Evolutionary conservation across 805 yeast species (phyloP).

Genomic region (Wickerhamomyces alni): DNA sequence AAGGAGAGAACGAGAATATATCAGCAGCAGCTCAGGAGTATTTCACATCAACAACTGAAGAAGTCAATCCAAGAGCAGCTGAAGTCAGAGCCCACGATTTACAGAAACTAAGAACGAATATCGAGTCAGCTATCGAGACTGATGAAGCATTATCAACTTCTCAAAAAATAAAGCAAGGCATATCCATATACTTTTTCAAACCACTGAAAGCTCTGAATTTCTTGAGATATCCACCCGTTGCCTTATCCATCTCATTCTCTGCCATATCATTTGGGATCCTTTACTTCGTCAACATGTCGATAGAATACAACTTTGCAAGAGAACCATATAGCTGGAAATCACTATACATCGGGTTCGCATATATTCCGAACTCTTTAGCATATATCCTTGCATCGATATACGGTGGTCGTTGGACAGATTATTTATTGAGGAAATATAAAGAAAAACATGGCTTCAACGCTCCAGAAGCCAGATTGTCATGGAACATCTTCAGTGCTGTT

Average conservation of each 20-base stretch:
- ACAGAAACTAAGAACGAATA: background rate
- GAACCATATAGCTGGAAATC: slow-evolving; percentile 67
- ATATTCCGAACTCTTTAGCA: slow-evolving; percentile 78
- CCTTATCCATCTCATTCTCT: slow-evolving; percentile 57
- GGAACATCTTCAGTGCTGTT: slow-evolving; percentile 65
- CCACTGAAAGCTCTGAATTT: slow-evolving; percentile 61
- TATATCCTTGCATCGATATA: slow-evolving; percentile 70
- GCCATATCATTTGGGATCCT: slow-evolving; percentile 66
- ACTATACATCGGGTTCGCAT: slow-evolving; percentile 64
- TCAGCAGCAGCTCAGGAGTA: background rate
- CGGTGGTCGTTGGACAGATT: slow-evolving; percentile 80
- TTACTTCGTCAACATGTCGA: slow-evolving; percentile 70
- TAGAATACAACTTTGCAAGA: slow-evolving; percentile 54
- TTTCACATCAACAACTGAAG: background rate
- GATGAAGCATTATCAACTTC: slow-evolving; percentile 2
- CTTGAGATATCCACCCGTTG: slow-evolving; percentile 68
- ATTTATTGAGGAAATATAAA: slow-evolving; percentile 45
- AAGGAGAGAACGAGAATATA: too few relatives aligned
- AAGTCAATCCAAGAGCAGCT: background rate
- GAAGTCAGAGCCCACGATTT: background rate
- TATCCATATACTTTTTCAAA: slow-evolving; percentile 43
- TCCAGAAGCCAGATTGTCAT: slow-evolving; percentile 77
- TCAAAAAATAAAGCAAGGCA: slow-evolving; percentile 42
- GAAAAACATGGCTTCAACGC: slow-evolving; percentile 56
- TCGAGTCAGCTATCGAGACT: background rate